Evolutionary conservation across 352 stramenopile species (phyloP), one percentile per base, ranked within the genome.

Genomic region (Globisporangium emineosum): DNA sequence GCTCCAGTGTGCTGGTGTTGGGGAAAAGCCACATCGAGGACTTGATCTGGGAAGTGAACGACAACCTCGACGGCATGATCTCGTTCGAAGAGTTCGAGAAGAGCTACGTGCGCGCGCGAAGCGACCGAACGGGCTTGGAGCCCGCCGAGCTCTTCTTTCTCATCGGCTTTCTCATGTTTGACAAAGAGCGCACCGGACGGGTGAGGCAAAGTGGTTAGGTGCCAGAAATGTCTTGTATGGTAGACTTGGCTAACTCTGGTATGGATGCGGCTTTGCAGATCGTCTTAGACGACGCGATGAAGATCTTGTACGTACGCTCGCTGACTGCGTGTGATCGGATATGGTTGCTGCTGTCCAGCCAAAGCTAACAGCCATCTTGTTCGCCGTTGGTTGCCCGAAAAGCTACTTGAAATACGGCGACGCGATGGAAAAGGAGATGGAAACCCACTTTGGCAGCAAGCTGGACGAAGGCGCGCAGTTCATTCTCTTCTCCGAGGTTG

Each of bases 111-210:
- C 79, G 85, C 29, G 75, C 81, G 3, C 72, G 81, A 35, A 80
- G 71, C 63, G 83, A 93, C 69, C 76, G 72, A 13, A 81, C 83
- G 57, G 82, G 83, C 0, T 66, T 92, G 29, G 85, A 94, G 54
- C 85, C 85, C 6, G 81, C 74, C 23, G 81, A 91, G 63, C 64
- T 94, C 12, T 92, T 94, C 57, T 90, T 88, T 67, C 67, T 94
- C n/a, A 90, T 75, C n/a, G 89, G 76, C 29, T 94, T 91, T 52
- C 78, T 94, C 69, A 91, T 91, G 78, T 91, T 89, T 51, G 85
- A 92, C 73, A 90, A 88, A 52, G 78, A 89, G 27, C 80, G 73
- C 62, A 79, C 60, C 19, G 85, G 85, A 21, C 35, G 9, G 51
- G 68, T 76, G 40, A 42, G 13, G 13, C 21, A 52, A 52, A 27